A percentile compares a stretch with the other conserved stretches of the same genome.
phyloP scores from a whole-genome alignment of 257 asterid species.

The Sherardia arvensis region DNA sequence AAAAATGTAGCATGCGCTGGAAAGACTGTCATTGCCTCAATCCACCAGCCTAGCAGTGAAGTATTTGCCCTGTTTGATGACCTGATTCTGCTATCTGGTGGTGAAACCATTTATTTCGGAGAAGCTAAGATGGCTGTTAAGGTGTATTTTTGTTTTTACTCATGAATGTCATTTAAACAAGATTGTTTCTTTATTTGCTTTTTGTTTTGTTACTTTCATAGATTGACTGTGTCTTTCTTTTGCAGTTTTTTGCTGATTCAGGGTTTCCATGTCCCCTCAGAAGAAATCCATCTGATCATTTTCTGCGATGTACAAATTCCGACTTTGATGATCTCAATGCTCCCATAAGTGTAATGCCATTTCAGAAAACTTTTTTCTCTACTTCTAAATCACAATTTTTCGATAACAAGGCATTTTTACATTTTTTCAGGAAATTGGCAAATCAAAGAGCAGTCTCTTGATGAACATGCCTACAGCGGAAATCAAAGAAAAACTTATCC shows the following conservation, averaged over 20 bases:
- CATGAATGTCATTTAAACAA: no score
- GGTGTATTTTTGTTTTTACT: constrained; percentile 29
- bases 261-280: constrained; percentile 79
- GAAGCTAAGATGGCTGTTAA: constrained; percentile 50
- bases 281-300: constrained; percentile 89
- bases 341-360: constrained; percentile 27
- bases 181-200: no score
- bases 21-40: constrained; percentile 62
- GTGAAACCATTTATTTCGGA: constrained; percentile 66
- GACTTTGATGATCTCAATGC: constrained; percentile 66
- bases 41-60: constrained; percentile 95
- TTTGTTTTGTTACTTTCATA: neutral
- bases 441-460: constrained; percentile 13
- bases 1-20: constrained; percentile 48
- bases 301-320: constrained; percentile 71
- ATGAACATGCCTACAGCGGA: constrained; percentile 41
- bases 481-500: constrained; percentile 58
- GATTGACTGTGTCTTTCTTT: neutral
- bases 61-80: constrained; percentile 83
- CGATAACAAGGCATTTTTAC: neutral
- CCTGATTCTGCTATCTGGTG: constrained; percentile 60
- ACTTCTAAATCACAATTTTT: no score
- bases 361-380: neutral
- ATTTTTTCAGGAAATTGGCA: constrained; percentile 26
- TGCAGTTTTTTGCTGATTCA: constrained; percentile 84